Evolutionary conservation across 768 basidiomycete species (phyloP).

Genomic region (Chiua virens): DNA sequence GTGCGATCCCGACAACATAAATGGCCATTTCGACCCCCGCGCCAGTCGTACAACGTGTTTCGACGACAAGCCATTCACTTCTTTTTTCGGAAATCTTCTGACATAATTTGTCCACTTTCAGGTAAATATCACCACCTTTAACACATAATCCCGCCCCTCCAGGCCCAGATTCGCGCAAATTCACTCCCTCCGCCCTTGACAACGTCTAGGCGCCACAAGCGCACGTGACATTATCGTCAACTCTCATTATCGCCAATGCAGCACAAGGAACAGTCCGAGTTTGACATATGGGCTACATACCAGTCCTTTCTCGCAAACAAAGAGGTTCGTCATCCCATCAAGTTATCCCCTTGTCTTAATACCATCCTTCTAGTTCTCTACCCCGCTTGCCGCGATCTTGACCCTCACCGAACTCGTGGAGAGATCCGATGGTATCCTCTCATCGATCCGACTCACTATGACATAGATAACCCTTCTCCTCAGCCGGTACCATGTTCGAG

Average conservation of each 20-base stretch:
- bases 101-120: conserved; percentile 20
- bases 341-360: not conserved
- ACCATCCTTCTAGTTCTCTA: conserved; percentile 54
- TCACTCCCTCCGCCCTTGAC: conserved; percentile 22
- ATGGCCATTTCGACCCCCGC: conserved; percentile 52
- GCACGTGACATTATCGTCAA: conserved; percentile 21
- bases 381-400: conserved; percentile 86
- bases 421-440: conserved; percentile 67
- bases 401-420: conserved; percentile 81
- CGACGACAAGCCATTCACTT: conserved; percentile 49
- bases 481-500: conserved; percentile 93
- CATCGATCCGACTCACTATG: not conserved
- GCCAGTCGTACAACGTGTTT: conserved; percentile 80
- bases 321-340: conserved; percentile 47
- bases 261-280: conserved; percentile 7
- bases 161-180: conserved; percentile 24
- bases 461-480: conserved; percentile 4
- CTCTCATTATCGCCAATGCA: conserved; percentile 9
- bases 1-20: conserved; percentile 54
- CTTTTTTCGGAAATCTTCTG: conserved; percentile 25
- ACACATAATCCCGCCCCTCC: conserved; percentile 7
- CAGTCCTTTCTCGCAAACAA: conserved; percentile 60
- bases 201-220: conserved; percentile 12
- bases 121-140: conserved; percentile 15
- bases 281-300: conserved; percentile 57